Evolutionary conservation across 129 eudicot species (phyloP).

Genomic region (Tagetes patula): DNA sequence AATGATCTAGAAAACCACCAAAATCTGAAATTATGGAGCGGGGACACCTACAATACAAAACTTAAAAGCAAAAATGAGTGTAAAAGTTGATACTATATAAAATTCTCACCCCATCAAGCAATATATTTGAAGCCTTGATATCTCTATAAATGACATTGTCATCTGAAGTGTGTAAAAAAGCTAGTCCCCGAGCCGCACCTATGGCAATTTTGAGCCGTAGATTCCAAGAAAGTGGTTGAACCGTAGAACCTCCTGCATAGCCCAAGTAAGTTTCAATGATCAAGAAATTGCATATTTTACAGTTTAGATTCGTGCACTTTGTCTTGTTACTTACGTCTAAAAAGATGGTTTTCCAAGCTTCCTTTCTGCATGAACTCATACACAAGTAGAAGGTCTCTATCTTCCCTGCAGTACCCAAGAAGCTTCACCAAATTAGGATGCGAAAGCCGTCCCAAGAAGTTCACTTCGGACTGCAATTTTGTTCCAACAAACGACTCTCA

Average conservation of each 20-base stretch:
- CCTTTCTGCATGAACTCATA: constrained; percentile 84
- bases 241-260: constrained; percentile 50
- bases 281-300: not conserved
- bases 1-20: not conserved
- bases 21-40: not conserved
- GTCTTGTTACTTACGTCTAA: constrained; percentile 57
- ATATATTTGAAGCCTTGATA: constrained; percentile 81
- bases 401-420: constrained; percentile 86
- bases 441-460: constrained; percentile 79
- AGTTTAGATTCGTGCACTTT: not conserved
- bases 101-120: constrained; percentile 78
- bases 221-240: constrained; percentile 74
- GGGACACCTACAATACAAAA: not conserved
- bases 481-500: not conserved
- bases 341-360: constrained; percentile 87
- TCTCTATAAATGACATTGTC: constrained; percentile 73
- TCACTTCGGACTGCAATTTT: constrained; percentile 76
- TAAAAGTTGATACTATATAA: not conserved
- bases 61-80: not conserved
- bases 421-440: constrained; percentile 89
- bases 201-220: constrained; percentile 69
- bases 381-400: constrained; percentile 74
- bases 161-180: constrained; percentile 74
- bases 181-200: constrained; percentile 86
- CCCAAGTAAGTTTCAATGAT: constrained; percentile 21